phyloP scores from a whole-genome alignment of 805 yeast genomes.

The Ogataea pini region DNA sequence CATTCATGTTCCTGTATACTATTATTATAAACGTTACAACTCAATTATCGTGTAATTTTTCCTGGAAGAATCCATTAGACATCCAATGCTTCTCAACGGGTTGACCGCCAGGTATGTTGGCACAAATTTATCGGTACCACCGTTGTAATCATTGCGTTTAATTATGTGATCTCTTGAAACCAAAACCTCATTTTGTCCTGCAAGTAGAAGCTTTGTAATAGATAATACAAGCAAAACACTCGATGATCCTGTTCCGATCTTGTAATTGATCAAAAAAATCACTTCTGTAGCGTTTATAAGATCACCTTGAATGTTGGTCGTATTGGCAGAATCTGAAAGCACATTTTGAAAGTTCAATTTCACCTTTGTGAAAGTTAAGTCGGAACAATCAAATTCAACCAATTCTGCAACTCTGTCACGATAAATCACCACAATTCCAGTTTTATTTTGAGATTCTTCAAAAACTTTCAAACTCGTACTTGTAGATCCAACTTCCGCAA shows the following conservation, averaged over 20 bases:
- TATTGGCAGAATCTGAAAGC: not conserved
- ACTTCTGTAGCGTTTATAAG: constrained; percentile 8
- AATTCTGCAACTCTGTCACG: constrained; percentile 16
- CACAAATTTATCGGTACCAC: constrained; percentile 16
- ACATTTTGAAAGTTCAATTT: constrained; percentile 9
- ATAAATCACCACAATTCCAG: constrained; percentile 15
- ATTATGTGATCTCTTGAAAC: constrained; percentile 11
- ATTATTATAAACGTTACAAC: constrained; percentile 6
- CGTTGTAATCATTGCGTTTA: constrained; percentile 9
- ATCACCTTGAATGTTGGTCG: constrained; percentile 13
- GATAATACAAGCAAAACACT: constrained; percentile 7
- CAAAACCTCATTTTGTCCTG: constrained; percentile 3
- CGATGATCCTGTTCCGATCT: not conserved
- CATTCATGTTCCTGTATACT: not conserved
- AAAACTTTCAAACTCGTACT: constrained; percentile 9
- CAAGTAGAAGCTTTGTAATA: not conserved
- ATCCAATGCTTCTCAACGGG: constrained; percentile 34
- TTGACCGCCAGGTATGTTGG: constrained; percentile 40
- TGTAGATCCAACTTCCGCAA: constrained; percentile 20
- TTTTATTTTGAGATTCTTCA: constrained; percentile 4
- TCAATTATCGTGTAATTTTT: constrained; percentile 42
- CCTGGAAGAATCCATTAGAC: constrained; percentile 42
- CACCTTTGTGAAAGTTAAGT: constrained; percentile 4
- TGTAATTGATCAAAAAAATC: constrained; percentile 14
- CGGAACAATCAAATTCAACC: constrained; percentile 13